A percentile compares a stretch with the other conserved stretches of the same genome.
Evolutionary conservation across 805 yeast genomes (phyloP).

Genomic region (Pichia occidentalis): DNA sequence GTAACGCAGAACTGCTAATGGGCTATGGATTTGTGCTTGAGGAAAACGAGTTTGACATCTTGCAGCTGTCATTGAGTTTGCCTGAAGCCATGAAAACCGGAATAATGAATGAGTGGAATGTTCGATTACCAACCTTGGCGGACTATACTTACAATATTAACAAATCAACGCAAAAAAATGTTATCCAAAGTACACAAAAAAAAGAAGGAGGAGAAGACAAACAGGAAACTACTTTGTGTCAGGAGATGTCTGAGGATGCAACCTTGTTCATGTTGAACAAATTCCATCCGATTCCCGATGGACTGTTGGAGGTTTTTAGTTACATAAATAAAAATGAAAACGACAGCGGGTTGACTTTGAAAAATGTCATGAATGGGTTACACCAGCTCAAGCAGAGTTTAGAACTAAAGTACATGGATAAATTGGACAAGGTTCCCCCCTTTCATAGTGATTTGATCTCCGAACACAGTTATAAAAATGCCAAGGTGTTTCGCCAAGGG

Average conservation of each 20-base stretch:
- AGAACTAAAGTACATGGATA: conserved; percentile 36
- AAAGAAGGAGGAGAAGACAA: too few species aligned
- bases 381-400: conserved; percentile 50
- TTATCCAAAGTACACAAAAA: too few species aligned
- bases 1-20: conserved; percentile 73
- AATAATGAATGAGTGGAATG: conserved; percentile 15
- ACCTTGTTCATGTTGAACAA: conserved; percentile 25
- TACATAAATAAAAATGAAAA: conserved; percentile 41
- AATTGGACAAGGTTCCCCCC: conserved; percentile 15
- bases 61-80: conserved; percentile 51
- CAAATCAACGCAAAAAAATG: too few species aligned
- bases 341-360: conserved; percentile 41
- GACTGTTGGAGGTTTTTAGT: conserved; percentile 47
- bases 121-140: conserved; percentile 22
- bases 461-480: conserved; percentile 18
- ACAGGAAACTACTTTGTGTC: too few species aligned
- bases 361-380: conserved; percentile 57
- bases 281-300: conserved; percentile 34
- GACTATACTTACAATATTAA: conserved; percentile 26
- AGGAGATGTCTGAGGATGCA: background rate
- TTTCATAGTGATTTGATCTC: conserved; percentile 5
- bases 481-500: conserved; percentile 33
- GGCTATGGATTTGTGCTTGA: conserved; percentile 74
- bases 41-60: conserved; percentile 49
- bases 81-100: conserved; percentile 1